Conservation (phyloP, 1,284 basidiomycete genomes). For the Irpex sp. region DNA sequence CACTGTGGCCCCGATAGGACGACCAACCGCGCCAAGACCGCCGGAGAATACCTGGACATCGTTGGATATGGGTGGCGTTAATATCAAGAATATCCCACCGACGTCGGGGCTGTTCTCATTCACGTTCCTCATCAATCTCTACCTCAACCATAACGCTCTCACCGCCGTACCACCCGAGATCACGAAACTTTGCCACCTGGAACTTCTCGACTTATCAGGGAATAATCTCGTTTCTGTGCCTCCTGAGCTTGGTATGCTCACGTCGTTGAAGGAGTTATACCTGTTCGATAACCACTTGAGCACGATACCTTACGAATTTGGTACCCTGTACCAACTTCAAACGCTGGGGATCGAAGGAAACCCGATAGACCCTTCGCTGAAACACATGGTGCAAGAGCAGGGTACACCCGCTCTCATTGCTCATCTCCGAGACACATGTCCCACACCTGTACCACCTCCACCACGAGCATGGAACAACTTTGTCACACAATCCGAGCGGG, state of each 20-base stretch:
- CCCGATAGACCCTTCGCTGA: slow-evolving; percentile 76
- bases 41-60: slow-evolving; percentile 82
- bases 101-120: slow-evolving; percentile 89
- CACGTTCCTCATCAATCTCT: slow-evolving; percentile 87
- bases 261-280: slow-evolving; percentile 86
- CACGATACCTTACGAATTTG: slow-evolving; percentile 84
- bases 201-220: slow-evolving; percentile 88
- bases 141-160: slow-evolving; percentile 95
- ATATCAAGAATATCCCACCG: slow-evolving; percentile 85
- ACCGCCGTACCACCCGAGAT: slow-evolving; percentile 81
- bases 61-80: slow-evolving; percentile 94
- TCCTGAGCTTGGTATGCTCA: slow-evolving; percentile 88
- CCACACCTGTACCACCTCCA: slow-evolving; percentile 78
- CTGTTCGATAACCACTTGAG: slow-evolving; percentile 93
- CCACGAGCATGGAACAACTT: slow-evolving; percentile 81
- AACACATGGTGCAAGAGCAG: slow-evolving; percentile 86
- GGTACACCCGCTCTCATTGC: slow-evolving; percentile 87
- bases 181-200: slow-evolving; percentile 79
- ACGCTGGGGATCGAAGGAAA: slow-evolving; percentile 96
- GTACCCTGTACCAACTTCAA: slow-evolving; percentile 88
- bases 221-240: slow-evolving; percentile 83
- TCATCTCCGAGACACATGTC: slow-evolving; percentile 85
- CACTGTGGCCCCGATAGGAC: slow-evolving; percentile 56
- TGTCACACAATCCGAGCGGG: slow-evolving; percentile 64
- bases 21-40: slow-evolving; percentile 51